These are phyloP conservation scores for Phytophthora idaei DNA, from an alignment of 352 stramenopile species.

Conservation along the genomic window DNA sequence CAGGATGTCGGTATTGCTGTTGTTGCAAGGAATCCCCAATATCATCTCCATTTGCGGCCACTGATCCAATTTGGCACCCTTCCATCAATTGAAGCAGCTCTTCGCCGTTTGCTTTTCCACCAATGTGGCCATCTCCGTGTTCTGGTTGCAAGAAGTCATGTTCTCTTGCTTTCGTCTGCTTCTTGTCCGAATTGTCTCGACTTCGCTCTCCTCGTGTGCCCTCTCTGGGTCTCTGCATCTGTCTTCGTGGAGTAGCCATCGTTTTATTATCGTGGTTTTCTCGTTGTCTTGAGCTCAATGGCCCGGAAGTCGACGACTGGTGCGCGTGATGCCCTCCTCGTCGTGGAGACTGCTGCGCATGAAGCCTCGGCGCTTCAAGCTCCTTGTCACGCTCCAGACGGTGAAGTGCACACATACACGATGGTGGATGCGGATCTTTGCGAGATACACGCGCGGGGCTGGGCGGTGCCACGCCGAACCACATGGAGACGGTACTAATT, in stretches of 20 bases:
- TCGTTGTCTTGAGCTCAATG: conserved; percentile 21
- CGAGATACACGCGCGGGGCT: conserved; percentile 47
- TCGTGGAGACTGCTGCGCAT: conserved; percentile 16
- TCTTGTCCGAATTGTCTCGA: conserved; percentile 4
- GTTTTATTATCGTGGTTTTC: conserved; percentile 12
- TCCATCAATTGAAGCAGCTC: conserved; percentile 25
- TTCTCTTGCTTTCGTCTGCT: conserved; percentile 9
- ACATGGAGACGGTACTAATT: conserved; percentile 39
- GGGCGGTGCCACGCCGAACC: conserved; percentile 71
- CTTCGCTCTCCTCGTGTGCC: background rate
- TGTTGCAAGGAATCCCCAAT: background rate
- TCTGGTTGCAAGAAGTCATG: conserved; percentile 13
- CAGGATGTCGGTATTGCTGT: conserved; percentile 11
- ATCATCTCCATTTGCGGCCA: background rate
- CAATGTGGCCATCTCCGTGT: conserved; percentile 7
- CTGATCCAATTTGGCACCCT: conserved; percentile 13
- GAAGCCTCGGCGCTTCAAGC: conserved; percentile 15
- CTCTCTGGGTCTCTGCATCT: conserved; percentile 9
- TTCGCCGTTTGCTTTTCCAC: background rate
- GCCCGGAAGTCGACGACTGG: background rate
- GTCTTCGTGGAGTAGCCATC: conserved; percentile 13
- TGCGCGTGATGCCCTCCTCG: conserved; percentile 2
- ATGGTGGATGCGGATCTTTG: conserved; percentile 40
- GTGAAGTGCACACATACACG: conserved; percentile 18
- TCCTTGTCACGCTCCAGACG: conserved; percentile 23